Conservation (phyloP, 2,329 filamentous ascomycete species). For the Colletotrichum gloeosporioides region DNA sequence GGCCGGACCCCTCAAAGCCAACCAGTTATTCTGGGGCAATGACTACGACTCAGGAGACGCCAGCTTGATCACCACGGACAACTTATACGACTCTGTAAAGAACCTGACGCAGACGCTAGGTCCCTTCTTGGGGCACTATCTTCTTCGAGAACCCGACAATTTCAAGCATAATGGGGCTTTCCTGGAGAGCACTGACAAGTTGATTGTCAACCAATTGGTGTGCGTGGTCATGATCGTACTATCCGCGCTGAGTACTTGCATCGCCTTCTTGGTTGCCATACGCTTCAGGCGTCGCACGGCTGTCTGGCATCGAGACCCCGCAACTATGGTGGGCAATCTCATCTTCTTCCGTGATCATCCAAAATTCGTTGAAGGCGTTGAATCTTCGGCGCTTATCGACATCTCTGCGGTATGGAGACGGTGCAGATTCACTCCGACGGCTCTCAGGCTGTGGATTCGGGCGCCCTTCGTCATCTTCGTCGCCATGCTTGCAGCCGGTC, state of each 20-base stretch:
- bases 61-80: not conserved
- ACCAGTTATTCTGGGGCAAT: not conserved
- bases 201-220: not conserved
- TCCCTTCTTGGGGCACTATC: not conserved
- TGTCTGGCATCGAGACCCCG: not conserved
- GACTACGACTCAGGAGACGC: not conserved
- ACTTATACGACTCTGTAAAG: not conserved
- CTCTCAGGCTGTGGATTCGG: not conserved
- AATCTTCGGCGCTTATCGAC: not conserved
- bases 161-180: not conserved
- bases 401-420: not conserved
- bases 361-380: not conserved
- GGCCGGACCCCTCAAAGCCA: not conserved
- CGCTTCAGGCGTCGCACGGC: not conserved
- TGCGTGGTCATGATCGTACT: not conserved
- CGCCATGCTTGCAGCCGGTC: not conserved
- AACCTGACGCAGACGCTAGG: not conserved
- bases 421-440: not conserved
- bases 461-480: not conserved
- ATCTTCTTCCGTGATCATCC: not conserved
- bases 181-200: not conserved
- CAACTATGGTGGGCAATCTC: not conserved
- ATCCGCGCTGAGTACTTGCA: not conserved
- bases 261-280: not conserved
- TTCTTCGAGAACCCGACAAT: not conserved